A percentile compares a stretch with the other conserved stretches of the same genome.
These are phyloP conservation scores for Clarireedia hainanense DNA, from an alignment of 2,329 filamentous ascomycete species.

Conservation along the genomic window DNA sequence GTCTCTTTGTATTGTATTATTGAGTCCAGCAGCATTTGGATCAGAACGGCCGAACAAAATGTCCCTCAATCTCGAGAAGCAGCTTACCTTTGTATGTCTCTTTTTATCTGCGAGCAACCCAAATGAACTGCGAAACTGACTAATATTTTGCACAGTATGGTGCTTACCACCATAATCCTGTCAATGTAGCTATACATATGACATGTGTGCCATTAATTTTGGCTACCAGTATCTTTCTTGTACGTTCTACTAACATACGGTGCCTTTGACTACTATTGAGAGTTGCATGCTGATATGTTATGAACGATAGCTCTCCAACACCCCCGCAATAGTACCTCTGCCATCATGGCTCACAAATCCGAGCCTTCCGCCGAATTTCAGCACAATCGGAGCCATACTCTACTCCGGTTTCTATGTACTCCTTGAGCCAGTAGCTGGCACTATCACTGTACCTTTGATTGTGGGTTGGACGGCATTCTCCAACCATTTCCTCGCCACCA, in stretches of 20 bases:
- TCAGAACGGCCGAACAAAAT: slow-evolving; percentile 31
- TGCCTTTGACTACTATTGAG: neutral
- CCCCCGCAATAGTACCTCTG: slow-evolving; percentile 53
- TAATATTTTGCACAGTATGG: slow-evolving; percentile 55
- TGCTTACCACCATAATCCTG: slow-evolving; percentile 70
- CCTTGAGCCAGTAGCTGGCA: slow-evolving; percentile 88
- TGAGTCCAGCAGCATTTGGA: too few relatives aligned
- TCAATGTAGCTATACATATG: slow-evolving; percentile 75
- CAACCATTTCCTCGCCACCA: slow-evolving; percentile 55
- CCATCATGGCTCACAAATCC: slow-evolving; percentile 61
- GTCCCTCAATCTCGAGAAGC: slow-evolving; percentile 72
- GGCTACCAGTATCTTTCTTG: slow-evolving; percentile 62
- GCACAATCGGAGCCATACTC: slow-evolving; percentile 54
- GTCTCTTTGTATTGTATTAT: neutral
- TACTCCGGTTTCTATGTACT: slow-evolving; percentile 81
- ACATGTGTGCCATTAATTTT: slow-evolving; percentile 71
- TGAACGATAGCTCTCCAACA: slow-evolving; percentile 47
- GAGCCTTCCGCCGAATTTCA: slow-evolving; percentile 58
- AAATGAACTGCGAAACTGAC: neutral
- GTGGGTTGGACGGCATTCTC: slow-evolving; percentile 65
- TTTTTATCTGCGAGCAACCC: neutral
- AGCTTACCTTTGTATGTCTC: slow-evolving; percentile 67
- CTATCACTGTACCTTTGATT: slow-evolving; percentile 66
- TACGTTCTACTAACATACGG: slow-evolving; percentile 32
- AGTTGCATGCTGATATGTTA: slow-evolving; percentile 15